Evolutionary conservation across 371 early-diverging fungal genomes (phyloP).

Genomic region (Gilbertella persicaria): DNA sequence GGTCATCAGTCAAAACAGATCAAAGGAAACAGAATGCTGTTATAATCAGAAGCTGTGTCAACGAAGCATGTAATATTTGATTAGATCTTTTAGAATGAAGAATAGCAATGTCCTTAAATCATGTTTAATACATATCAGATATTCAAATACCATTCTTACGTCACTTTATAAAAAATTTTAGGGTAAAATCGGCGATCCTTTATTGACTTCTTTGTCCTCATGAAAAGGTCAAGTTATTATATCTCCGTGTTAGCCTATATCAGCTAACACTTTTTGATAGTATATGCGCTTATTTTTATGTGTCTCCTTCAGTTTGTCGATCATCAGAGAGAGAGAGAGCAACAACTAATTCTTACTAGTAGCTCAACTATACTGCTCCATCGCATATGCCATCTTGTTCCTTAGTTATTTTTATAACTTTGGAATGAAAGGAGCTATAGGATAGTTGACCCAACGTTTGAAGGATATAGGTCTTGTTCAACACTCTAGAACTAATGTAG

Average conservation of each 20-base stretch:
- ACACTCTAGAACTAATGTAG: no score
- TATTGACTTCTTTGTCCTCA: conserved; percentile 8
- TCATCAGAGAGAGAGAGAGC: conserved; percentile 1
- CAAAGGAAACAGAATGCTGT: no score
- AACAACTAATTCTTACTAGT: conserved; percentile 6
- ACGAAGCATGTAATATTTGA: no score
- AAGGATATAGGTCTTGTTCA: no score
- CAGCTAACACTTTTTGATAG: conserved; percentile 1
- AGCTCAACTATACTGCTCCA: conserved; percentile 7
- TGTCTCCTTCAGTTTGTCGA: conserved; percentile 3
- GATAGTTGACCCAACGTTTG: conserved; percentile 6
- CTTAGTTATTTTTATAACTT: conserved; percentile 6
- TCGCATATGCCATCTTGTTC: conserved; percentile 1
- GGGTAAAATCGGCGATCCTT: no score
- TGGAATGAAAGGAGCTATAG: conserved; percentile 5
- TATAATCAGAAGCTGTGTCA: no score
- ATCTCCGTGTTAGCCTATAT: conserved; percentile 5
- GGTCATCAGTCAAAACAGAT: no score
- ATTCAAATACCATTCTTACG: no score
- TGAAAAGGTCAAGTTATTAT: conserved; percentile 5
- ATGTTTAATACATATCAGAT: no score
- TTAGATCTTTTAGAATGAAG: no score
- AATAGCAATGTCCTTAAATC: no score
- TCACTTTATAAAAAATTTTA: no score
- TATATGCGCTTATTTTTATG: background rate